Conservation (phyloP, 2,329 filamentous ascomycete species). For the Bipolaris zeicola region DNA sequence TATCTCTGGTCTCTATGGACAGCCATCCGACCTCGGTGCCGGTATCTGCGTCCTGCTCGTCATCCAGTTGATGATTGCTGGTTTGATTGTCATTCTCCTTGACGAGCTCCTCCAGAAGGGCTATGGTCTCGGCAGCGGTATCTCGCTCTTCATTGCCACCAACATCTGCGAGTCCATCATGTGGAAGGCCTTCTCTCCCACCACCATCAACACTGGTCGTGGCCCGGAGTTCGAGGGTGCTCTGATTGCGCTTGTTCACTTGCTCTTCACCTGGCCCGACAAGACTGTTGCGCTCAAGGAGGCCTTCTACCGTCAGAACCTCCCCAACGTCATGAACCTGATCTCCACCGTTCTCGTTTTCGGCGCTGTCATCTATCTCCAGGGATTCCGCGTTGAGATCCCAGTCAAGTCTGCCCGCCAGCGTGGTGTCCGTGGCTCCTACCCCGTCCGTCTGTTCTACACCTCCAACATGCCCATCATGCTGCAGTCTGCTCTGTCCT, state of each 20-base stretch:
- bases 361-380: conserved; percentile 97
- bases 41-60: conserved; percentile 98
- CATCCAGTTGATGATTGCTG: conserved; percentile 95
- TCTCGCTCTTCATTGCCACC: conserved; percentile 99
- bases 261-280: conserved; percentile 98
- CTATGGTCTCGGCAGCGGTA: conserved; percentile 96
- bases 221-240: conserved; percentile 99
- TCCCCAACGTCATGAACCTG: conserved; percentile 99
- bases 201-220: conserved; percentile 98
- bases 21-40: conserved; percentile 93
- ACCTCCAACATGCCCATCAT: conserved; percentile 99
- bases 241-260: conserved; percentile 96
- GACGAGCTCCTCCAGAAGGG: conserved; percentile 99
- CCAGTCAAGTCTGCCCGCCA: conserved; percentile 99
- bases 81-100: conserved; percentile 97
- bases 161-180: conserved; percentile 99
- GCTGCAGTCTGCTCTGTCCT: conserved; percentile 97
- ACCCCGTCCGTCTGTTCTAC: conserved; percentile 99
- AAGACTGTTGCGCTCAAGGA: conserved; percentile 98
- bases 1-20: conserved; percentile 90
- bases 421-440: conserved; percentile 96
- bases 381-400: conserved; percentile 99
- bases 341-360: conserved; percentile 92
- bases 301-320: conserved; percentile 99
- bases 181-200: conserved; percentile 99